Conservation (phyloP, 768 basidiomycete genomes). For the Sarcomyxa edulis region DNA sequence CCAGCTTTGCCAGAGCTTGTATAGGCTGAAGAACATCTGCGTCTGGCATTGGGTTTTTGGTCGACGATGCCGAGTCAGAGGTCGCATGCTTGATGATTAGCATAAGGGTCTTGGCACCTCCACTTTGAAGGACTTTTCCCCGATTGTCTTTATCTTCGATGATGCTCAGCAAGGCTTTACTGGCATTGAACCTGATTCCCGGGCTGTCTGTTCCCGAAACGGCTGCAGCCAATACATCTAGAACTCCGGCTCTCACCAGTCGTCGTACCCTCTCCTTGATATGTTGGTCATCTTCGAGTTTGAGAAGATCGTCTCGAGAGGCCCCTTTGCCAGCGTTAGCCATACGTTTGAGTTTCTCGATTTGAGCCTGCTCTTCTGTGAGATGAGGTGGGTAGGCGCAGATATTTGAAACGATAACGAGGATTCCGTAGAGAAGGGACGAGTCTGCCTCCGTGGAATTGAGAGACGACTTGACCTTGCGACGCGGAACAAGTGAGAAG, state of each 20-base stretch:
- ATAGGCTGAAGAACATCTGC: slow-evolving; percentile 53
- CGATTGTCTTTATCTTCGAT: slow-evolving; percentile 76
- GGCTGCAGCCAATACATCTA: slow-evolving; percentile 56
- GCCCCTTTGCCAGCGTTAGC: slow-evolving; percentile 37
- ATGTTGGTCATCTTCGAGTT: slow-evolving; percentile 59
- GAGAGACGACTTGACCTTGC: slow-evolving; percentile 24
- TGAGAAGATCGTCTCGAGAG: slow-evolving; percentile 18
- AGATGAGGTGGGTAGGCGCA: slow-evolving; percentile 65
- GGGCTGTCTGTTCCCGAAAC: slow-evolving; percentile 56
- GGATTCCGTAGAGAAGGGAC: slow-evolving; percentile 71
- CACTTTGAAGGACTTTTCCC: slow-evolving; percentile 70
- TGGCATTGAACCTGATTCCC: slow-evolving; percentile 52
- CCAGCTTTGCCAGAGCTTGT: slow-evolving; percentile 88
- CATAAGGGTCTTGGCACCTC: slow-evolving; percentile 65
- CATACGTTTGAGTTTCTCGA: slow-evolving; percentile 77
- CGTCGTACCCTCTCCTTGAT: slow-evolving; percentile 58
- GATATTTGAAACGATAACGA: slow-evolving; percentile 72
- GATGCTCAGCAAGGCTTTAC: slow-evolving; percentile 62
- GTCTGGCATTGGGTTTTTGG: slow-evolving; percentile 20
- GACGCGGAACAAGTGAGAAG: slow-evolving; percentile 51
- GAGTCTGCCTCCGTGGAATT: slow-evolving; percentile 28
- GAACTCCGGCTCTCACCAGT: slow-evolving; percentile 56
- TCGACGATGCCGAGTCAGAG: slow-evolving; percentile 23
- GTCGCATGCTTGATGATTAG: slow-evolving; percentile 49
- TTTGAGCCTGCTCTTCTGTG: slow-evolving; percentile 77